Evolutionary conservation across 345 rosid genomes (phyloP), one percentile per base, ranked within the genome.

Genomic region (Populus tremula): DNA sequence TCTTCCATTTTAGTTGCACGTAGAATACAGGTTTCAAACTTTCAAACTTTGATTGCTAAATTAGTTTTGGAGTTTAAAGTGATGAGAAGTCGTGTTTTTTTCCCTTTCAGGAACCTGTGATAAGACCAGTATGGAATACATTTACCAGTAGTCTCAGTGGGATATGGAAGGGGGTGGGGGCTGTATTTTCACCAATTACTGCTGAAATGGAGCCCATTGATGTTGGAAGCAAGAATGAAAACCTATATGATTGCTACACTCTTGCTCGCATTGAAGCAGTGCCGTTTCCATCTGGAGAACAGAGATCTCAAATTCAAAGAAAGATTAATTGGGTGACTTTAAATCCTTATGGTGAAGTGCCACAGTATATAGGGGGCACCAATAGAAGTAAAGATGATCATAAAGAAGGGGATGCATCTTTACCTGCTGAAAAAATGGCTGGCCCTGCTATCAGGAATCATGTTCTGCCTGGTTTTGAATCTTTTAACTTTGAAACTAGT

Each of bases 151-250:
- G 98, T 84, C 91, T 95, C 11, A 90, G 96, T 80, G 99, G 98
- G 83, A 89, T 91, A 84, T 95, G 99, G 99, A 92, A 95, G 79
- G 98, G 97, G 10, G 94, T 91, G 38, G 98, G 98, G 79, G 99
- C 98, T 21, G 93, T 90, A 23, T 93, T 93, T 78, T 95, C 98
- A 5, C 93, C 98, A 7, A 89, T 87, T 38, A 93, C 93, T 45
- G 96, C 90, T 35, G 91, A 95, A 82, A 92, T 95, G 94, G 99
- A 95, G 69, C 99, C 98, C 1, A 78, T 94, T 73, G 98, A 91
- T 23, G 73, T 90, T 16, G 97, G 98, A 84, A 88, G 69, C 70
- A 90, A 84, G 85, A 82, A 88, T 21, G 94, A 93, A 75, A 64
- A 81, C 83, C 85, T 95, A 27, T 93, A 89, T 62, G 99, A 95